Base-by-base conservation (phyloP, 495 filamentous ascomycete species). In the Penicillium arizonense region DNA sequence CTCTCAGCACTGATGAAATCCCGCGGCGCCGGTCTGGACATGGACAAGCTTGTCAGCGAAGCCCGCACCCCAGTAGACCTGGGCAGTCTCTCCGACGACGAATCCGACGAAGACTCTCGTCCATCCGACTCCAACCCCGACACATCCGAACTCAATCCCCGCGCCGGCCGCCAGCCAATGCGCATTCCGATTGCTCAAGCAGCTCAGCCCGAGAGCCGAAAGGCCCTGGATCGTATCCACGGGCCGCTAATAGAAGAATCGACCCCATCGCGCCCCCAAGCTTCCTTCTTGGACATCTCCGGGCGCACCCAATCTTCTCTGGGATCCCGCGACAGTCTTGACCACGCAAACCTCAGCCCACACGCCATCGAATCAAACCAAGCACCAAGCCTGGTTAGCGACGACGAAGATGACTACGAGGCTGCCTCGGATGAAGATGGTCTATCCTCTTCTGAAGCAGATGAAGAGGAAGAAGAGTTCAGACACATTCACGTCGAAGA, bases 371-470 rank as follows among this genome's bases (percentile, higher is more conserved):
- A 89, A 32, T 89, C 88, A 59, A 91, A 93, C 65, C 78, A 79
- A 37, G 87, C 88, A 10, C 91, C 91, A 11, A 93, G 89, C 37
- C 74, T 96, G 47, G 89, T 96, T 56, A 92, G 88, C 71, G 91
- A 96, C 67, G 87, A 92, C 63, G 87, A 84, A 47, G 86, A 88
- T 59, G 88, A 91, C 59, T 85, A 84, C 52, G 80, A 77, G 44
- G 78, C 71, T 8, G 75, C 74, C 4, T 79, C 73, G 6, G 78
- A 76, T 36, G 79, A 75, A 1, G 77, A 81, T 30, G 76, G 73
- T 14, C 68, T 71, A 3, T 66, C 66, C 23, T 71, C 72, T 1
- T 76, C 76, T 1, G 72, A 74, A 24, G 76, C 73, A 11, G 77
- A 66, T 5, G 74, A 76, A 6, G 58, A 72, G 14, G 76, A 77